A percentile compares a stretch with the other conserved stretches of the same genome.
Conservation (phyloP, 257 asterid species). For the Rauvolfia tetraphylla region DNA sequence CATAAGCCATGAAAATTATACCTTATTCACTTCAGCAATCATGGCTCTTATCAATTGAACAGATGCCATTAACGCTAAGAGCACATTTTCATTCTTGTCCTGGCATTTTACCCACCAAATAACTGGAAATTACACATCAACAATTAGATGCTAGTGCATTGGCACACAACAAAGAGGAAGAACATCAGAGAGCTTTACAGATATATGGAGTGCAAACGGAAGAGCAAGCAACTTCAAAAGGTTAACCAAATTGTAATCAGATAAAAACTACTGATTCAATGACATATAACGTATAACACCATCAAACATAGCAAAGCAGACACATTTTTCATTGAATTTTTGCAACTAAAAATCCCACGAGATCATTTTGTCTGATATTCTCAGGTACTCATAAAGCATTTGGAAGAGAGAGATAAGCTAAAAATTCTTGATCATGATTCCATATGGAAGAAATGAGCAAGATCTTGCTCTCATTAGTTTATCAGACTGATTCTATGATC, state of each 20-base stretch:
- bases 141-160: neutral
- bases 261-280: neutral
- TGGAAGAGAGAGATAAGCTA: neutral
- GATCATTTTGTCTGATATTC: neutral
- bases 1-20: neutral
- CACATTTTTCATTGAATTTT: neutral
- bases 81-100: neutral
- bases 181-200: neutral
- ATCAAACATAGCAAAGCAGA: neutral
- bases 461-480: neutral
- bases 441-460: neutral
- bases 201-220: neutral
- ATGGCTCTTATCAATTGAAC: neutral
- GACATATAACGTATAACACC: neutral
- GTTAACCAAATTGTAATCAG: neutral
- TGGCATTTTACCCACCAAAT: neutral
- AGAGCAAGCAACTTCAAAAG: neutral
- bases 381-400: neutral
- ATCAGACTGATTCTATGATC: neutral
- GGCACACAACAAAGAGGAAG: neutral
- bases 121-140: neutral
- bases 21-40: neutral
- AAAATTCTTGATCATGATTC: neutral
- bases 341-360: neutral
- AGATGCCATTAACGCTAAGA: neutral